phyloP scores from a whole-genome alignment of 108 stramenopile genomes.

The Skeletonema tropicum region DNA sequence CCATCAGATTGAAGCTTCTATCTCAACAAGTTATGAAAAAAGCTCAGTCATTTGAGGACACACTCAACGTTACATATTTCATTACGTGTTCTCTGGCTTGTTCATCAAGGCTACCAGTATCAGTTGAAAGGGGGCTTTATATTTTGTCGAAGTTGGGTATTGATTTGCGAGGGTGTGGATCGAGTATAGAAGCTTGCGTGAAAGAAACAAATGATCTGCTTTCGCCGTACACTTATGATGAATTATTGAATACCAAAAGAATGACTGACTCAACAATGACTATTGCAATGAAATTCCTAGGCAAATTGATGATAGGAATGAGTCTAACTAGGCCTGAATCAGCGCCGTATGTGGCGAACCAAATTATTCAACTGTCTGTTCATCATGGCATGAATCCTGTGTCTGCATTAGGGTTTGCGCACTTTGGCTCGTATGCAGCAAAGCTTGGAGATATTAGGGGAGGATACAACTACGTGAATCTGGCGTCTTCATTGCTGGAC shows the following conservation, averaged over 20 bases:
- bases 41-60: too few species aligned
- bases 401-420: slow-evolving; percentile 19
- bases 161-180: slow-evolving; percentile 10
- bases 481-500: slow-evolving; percentile 10
- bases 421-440: slow-evolving; percentile 15
- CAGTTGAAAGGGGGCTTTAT: neutral
- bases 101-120: slow-evolving; percentile 7
- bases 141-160: slow-evolving; percentile 12
- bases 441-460: slow-evolving; percentile 6
- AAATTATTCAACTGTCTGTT: slow-evolving; percentile 17
- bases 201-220: slow-evolving; percentile 1
- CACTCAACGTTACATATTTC: neutral
- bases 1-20: too few species aligned
- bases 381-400: slow-evolving; percentile 14
- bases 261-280: slow-evolving; percentile 17
- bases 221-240: neutral
- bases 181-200: neutral
- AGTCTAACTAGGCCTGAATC: neutral
- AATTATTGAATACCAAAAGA: slow-evolving; percentile 8
- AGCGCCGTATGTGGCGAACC: slow-evolving; percentile 1
- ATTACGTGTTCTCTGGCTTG: neutral
- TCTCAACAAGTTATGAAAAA: neutral
- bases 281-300: slow-evolving; percentile 18
- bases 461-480: slow-evolving; percentile 16
- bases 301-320: neutral